Evolutionary conservation across 768 basidiomycete genomes (phyloP), one percentile per base, ranked within the genome.

Genomic region (Hydnomerulius pinastri): DNA sequence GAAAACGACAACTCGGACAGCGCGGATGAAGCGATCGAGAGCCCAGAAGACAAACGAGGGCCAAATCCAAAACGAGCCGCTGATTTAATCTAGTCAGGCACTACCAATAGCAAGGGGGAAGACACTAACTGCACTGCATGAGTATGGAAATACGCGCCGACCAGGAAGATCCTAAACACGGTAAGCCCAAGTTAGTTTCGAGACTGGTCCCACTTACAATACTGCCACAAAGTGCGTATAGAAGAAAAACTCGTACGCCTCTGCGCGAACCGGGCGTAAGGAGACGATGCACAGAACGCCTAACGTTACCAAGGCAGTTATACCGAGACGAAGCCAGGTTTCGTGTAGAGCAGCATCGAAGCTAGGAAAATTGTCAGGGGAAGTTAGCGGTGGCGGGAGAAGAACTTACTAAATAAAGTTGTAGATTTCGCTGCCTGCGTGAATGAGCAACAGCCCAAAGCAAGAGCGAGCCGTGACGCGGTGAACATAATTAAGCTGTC

Each of bases 201-300:
- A 10, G 2, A 3, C 2, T 7, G 18, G 30, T 13, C n/a, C 15
- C 13, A 50, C 77, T 61, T 51, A 78, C 77, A 72, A 43, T 9
- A 75, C 70, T 20, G 74, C 54, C 4, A 75, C 7, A 45, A 79
- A 73, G 59, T 86, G 84, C 0, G 65, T 33, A 23, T 75, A 59
- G 28, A 80, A 67, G 68, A 86, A 86, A 4, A 76, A 4, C 56
- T 85, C 82, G 46, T 83, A 85, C 1, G 56, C 62, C 5, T 59
- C 66, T 3, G 69, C 60, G 8, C 83, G 76, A 18, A 85, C 56
- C 2, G 73, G 75, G 10, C 79, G 76, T 9, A 84, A 48, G 5
- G 81, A 77, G n/a, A 80, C 49, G 13, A 82, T 35, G 18, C 61
- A 64, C 3, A 83, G 51, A n/a, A 81, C 48, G 2, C 74, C 65